phyloP scores from a whole-genome alignment of 306 rosid genomes.

The Pyrus pyrifolia region DNA sequence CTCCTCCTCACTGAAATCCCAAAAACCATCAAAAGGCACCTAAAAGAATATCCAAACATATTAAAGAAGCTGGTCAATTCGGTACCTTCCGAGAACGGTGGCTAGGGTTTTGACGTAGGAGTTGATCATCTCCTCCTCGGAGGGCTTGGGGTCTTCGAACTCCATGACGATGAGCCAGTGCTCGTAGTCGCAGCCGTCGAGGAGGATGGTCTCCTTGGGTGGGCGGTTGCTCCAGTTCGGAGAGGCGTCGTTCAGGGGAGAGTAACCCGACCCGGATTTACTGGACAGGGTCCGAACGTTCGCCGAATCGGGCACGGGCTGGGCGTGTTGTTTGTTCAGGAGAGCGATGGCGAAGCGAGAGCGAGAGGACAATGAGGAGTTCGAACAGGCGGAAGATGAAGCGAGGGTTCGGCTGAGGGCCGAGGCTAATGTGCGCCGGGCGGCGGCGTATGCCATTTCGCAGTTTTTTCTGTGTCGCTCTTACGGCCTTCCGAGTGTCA shows the following conservation, averaged over 20 bases:
- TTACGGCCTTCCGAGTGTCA: neutral
- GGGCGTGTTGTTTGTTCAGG: constrained; percentile 23
- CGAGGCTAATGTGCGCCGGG: constrained; percentile 53
- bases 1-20: constrained; percentile 65
- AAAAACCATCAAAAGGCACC: neutral
- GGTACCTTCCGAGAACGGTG: constrained; percentile 65
- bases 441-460: constrained; percentile 55
- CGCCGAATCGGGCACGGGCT: constrained; percentile 12
- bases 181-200: constrained; percentile 91
- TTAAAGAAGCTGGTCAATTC: neutral
- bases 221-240: constrained; percentile 96
- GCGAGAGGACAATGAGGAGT: constrained; percentile 28
- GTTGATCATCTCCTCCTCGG: constrained; percentile 74
- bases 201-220: constrained; percentile 78
- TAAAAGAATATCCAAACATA: neutral
- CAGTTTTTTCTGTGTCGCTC: neutral
- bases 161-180: constrained; percentile 93
- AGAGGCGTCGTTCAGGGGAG: constrained; percentile 69
- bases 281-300: constrained; percentile 33
- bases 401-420: constrained; percentile 32
- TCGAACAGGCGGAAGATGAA: constrained; percentile 18
- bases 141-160: constrained; percentile 59
- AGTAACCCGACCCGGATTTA: constrained; percentile 67
- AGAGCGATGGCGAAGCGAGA: constrained; percentile 37
- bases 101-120: constrained; percentile 80